These are phyloP conservation scores for Durio zibethinus DNA, from an alignment of 345 rosid genomes.

Conservation along the genomic window DNA sequence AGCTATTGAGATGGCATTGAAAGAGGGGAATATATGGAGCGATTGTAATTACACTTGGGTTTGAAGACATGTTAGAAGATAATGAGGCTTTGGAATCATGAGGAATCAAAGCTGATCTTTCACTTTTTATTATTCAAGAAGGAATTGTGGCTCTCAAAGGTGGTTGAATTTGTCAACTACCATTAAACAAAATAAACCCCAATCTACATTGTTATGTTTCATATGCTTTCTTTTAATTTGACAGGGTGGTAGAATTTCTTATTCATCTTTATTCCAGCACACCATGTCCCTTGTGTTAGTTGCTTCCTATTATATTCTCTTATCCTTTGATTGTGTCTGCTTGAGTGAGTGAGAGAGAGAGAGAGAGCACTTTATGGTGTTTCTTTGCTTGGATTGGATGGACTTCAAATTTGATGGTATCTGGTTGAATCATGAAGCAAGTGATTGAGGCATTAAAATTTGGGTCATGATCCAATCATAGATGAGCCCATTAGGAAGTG, in stretches of 20 bases:
- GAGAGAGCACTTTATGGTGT: not conserved
- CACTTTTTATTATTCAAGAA: constrained; percentile 5
- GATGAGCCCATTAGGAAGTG: not conserved
- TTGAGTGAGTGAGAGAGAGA: not conserved
- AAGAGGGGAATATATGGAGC: constrained; percentile 7
- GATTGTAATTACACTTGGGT: constrained; percentile 21
- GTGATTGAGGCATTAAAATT: not conserved
- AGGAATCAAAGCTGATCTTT: constrained; percentile 12
- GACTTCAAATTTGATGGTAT: not conserved
- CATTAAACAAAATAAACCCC: constrained; percentile 2
- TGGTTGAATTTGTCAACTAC: constrained; percentile 25
- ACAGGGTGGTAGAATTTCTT: not conserved
- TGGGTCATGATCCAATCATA: not conserved
- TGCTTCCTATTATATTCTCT: not conserved
- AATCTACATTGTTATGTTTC: not conserved
- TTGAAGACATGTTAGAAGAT: constrained; percentile 21
- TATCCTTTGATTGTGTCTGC: not conserved
- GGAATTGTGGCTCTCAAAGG: constrained; percentile 14
- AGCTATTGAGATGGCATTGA: constrained; percentile 7
- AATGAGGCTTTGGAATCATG: constrained; percentile 5
- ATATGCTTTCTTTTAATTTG: not conserved
- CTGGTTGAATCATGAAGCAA: not conserved
- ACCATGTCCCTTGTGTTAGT: constrained; percentile 2
- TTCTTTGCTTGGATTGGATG: not conserved
- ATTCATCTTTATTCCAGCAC: not conserved